A percentile compares a stretch with the other conserved stretches of the same genome.
Conservation (phyloP, 2,329 filamentous ascomycete genomes). For the Diaporthe citrichinensis region DNA sequence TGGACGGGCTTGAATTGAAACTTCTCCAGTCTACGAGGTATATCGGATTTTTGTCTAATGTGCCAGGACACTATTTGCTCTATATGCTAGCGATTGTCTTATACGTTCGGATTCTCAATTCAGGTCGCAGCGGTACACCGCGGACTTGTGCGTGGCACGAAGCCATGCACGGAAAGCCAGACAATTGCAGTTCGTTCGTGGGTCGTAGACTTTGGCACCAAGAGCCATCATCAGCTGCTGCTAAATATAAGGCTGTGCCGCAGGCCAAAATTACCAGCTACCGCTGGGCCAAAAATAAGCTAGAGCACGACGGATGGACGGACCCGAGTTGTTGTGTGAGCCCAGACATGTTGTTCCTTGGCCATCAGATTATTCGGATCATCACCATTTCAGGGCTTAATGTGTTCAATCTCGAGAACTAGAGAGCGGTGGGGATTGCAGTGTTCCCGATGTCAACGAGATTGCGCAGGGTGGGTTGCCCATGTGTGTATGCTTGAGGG, state of each 20-base stretch:
- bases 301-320: not conserved
- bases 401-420: constrained; percentile 20
- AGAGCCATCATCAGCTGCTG: not conserved
- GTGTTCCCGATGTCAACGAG: not conserved
- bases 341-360: not conserved
- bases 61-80: not conserved
- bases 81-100: not conserved
- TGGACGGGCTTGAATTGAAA: not conserved
- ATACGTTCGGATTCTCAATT: not conserved
- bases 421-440: constrained; percentile 7
- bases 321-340: not conserved
- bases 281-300: not conserved
- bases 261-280: not conserved
- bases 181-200: not conserved
- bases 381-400: not conserved
- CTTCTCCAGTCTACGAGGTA: not conserved
- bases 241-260: not conserved
- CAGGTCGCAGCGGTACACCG: not conserved
- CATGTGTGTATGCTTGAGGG: not conserved
- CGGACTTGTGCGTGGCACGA: not conserved
- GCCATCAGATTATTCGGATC: constrained; percentile 1
- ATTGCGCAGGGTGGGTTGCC: constrained; percentile 23
- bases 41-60: not conserved
- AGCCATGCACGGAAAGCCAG: not conserved
- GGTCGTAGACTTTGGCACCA: not conserved